A percentile compares a stretch with the other conserved stretches of the same genome.
Conservation (phyloP, 2,329 filamentous ascomycete genomes). For the Ophiosphaerella korrae region DNA sequence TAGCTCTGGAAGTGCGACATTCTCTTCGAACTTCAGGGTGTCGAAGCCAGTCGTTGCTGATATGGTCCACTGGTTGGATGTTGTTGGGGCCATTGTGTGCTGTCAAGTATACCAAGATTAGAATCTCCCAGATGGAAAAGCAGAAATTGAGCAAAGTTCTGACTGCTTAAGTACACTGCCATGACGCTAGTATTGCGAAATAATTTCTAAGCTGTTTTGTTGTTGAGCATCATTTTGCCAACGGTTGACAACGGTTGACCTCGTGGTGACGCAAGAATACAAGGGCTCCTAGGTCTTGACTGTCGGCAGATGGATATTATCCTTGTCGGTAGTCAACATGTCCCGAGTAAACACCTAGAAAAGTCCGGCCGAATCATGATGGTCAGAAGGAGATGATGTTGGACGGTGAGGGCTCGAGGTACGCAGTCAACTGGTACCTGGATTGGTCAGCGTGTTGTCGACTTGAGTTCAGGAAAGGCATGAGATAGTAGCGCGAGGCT, state of each 20-base stretch:
- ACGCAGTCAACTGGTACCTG: too few species aligned
- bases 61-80: constrained; percentile 64
- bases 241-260: constrained; percentile 12
- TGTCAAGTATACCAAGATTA: not conserved
- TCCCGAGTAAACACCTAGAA: not conserved
- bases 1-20: constrained; percentile 60
- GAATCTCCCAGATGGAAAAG: not conserved
- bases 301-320: not conserved
- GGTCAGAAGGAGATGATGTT: too few species aligned
- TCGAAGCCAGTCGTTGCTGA: constrained; percentile 64
- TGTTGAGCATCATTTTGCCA: constrained; percentile 13
- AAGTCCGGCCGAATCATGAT: not conserved
- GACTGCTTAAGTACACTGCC: not conserved
- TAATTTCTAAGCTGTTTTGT: constrained; percentile 10
- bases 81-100: constrained; percentile 47
- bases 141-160: not conserved
- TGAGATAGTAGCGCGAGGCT: too few species aligned
- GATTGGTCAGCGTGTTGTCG: too few species aligned
- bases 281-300: not conserved
- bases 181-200: constrained; percentile 11
- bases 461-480: too few species aligned
- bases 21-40: constrained; percentile 61
- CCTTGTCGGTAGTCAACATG: not conserved
- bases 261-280: constrained; percentile 28
- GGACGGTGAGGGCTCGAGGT: too few species aligned